Evolutionary conservation across 192 early-diverging fungal species (phyloP), one percentile per base, ranked within the genome.

Genomic region (Entomortierella parvispora): DNA sequence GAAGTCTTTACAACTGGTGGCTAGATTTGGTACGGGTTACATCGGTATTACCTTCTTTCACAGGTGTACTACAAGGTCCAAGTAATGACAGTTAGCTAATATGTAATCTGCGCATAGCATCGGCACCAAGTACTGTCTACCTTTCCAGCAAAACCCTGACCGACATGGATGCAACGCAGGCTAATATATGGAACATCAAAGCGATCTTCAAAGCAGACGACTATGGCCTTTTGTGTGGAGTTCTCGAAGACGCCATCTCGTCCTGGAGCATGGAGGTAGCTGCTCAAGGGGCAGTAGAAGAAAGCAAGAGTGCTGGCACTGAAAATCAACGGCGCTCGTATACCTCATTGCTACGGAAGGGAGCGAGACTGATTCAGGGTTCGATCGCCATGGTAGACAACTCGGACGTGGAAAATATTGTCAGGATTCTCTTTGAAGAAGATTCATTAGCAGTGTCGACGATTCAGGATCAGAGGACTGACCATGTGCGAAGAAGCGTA

Each of bases 161-260:
- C 5, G 81, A 88, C 34, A 86, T 88, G 85, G 86, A 88, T 57
- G 84, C 86, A 3, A 69, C 79, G 40, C 63, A 71, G 28, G 84
- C 86, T 32, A 78, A 69, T 7, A 70, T 81, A n/a, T 88, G 86
- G 86, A 48, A 56, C 0, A 22, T 88, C 18, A 68, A 56, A 12
- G 63, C 74, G 8, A 67, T 65, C 26, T 83, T 88, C 63, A 65
- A 63, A 15, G 43, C 50, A 25, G 80, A 65, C 17, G 59, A 65
- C 46, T 61, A 86, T 33, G 69, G 75, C 1, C 56, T 82, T 2
- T 58, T 88, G 46, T 78, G 84, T 0, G 71, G 54, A 9, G 58
- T 83, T 1, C 45, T 88, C 2, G 77, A 84, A 28, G 77, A 83
- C 32, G 67, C 62, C 11, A 76, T 86, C 17, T 62, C 71, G 22